These are phyloP conservation scores for Phyllosticta citriasiana DNA, from an alignment of 2,329 filamentous ascomycete genomes.

Conservation along the genomic window DNA sequence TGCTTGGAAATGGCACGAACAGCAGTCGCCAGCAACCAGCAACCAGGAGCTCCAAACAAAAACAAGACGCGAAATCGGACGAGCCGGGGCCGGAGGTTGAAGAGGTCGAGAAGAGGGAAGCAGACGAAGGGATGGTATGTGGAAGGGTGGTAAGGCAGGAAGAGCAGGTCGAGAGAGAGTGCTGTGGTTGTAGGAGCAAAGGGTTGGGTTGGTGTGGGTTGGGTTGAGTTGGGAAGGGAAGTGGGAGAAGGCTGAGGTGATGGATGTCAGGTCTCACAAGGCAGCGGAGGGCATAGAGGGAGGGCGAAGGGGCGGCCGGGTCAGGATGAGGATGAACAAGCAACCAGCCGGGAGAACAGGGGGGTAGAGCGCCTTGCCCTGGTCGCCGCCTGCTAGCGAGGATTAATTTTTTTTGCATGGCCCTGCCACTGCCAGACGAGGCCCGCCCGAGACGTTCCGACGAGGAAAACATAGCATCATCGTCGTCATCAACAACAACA, in stretches of 20 bases:
- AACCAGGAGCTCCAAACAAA: not conserved
- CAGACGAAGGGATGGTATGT: not conserved
- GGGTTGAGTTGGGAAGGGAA: not conserved
- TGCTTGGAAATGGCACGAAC: slow-evolving; percentile 1
- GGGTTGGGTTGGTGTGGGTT: not conserved
- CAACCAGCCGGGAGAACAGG: not conserved
- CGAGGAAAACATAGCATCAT: too few relatives aligned
- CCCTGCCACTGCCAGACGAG: too few relatives aligned
- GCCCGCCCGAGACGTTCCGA: not conserved
- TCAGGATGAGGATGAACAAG: not conserved
- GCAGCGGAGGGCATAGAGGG: not conserved
- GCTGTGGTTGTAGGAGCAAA: not conserved
- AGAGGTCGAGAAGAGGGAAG: not conserved
- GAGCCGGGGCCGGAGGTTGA: not conserved
- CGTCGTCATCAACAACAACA: too few relatives aligned
- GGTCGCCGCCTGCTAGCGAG: too few relatives aligned
- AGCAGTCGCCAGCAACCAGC: slow-evolving; percentile 4
- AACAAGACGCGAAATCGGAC: not conserved
- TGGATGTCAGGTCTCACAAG: not conserved
- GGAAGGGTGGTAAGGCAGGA: not conserved
- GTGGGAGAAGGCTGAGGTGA: not conserved
- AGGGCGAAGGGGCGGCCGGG: not conserved
- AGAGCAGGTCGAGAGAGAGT: too few relatives aligned
- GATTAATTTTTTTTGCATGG: not conserved
- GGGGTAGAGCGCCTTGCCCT: not conserved